A percentile compares a stretch with the other conserved stretches of the same genome.
Conservation (phyloP, 2,329 filamentous ascomycete genomes). For the Claviceps monticola region DNA sequence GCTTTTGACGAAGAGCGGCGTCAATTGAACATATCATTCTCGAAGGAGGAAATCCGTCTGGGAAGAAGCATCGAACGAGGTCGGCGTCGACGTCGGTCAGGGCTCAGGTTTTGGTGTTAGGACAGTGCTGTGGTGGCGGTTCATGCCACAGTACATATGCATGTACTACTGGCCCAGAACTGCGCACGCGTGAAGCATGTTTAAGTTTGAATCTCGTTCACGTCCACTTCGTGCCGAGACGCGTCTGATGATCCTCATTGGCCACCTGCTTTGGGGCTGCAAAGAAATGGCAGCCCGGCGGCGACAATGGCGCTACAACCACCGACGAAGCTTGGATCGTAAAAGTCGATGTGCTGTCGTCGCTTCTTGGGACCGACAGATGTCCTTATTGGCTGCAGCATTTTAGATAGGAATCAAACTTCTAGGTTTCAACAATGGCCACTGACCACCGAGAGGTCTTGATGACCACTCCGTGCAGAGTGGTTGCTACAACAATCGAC, state of each 20-base stretch:
- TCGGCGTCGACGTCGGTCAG: background rate
- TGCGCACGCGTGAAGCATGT: background rate
- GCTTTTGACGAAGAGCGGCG: too few species aligned
- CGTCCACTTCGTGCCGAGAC: constrained; percentile 2
- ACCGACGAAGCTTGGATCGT: constrained; percentile 1
- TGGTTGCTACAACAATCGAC: background rate
- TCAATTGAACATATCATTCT: background rate
- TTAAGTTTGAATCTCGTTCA: constrained; percentile 5
- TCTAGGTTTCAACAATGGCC: background rate
- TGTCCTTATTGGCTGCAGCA: constrained; percentile 1
- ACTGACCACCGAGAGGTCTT: background rate
- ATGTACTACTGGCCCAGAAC: background rate
- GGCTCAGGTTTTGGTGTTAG: background rate
- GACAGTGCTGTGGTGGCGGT: background rate
- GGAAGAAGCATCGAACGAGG: background rate
- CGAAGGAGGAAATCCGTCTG: background rate
- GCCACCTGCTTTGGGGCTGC: background rate
- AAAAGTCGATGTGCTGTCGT: background rate
- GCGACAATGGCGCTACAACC: background rate
- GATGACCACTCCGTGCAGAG: background rate
- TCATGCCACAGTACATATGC: background rate
- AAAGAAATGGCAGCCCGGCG: background rate
- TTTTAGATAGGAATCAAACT: background rate
- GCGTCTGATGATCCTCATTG: constrained; percentile 4
- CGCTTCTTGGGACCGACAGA: background rate